These are phyloP conservation scores for Pythium phragmiticola DNA, from an alignment of 352 stramenopile species.

Conservation along the genomic window DNA sequence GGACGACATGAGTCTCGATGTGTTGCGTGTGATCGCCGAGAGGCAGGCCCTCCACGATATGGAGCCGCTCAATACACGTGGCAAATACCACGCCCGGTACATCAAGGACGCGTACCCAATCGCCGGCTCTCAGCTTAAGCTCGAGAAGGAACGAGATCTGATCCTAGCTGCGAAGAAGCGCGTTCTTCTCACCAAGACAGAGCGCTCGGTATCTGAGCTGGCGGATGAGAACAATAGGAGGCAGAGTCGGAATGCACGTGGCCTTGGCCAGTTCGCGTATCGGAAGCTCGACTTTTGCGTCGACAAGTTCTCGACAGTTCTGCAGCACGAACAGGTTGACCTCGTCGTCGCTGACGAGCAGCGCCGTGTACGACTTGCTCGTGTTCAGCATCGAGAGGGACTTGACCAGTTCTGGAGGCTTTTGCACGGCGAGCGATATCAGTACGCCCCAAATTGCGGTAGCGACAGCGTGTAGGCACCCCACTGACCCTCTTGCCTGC, in stretches of 20 bases:
- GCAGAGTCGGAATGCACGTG: background rate
- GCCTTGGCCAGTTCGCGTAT: constrained; percentile 20
- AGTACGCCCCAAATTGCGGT: constrained; percentile 7
- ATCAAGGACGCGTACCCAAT: constrained; percentile 77
- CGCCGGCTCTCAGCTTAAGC: constrained; percentile 60
- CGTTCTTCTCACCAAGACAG: constrained; percentile 41
- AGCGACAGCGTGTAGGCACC: background rate
- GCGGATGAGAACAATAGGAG: background rate
- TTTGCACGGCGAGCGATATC: constrained; percentile 40
- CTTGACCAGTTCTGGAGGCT: constrained; percentile 65
- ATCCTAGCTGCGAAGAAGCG: constrained; percentile 65
- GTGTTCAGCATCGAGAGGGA: constrained; percentile 38
- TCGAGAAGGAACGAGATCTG: constrained; percentile 66
- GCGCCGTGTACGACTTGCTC: constrained; percentile 35
- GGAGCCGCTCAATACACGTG: constrained; percentile 45
- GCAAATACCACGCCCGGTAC: constrained; percentile 69
- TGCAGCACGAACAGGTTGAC: constrained; percentile 35
- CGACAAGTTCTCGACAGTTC: constrained; percentile 34
- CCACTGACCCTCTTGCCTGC: background rate
- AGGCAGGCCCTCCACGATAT: constrained; percentile 36
- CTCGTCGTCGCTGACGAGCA: constrained; percentile 31
- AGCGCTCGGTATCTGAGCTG: background rate
- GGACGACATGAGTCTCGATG: constrained; percentile 38
- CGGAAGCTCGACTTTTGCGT: constrained; percentile 55
- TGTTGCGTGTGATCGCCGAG: constrained; percentile 48